Evolutionary conservation across 2,329 filamentous ascomycete species (phyloP).

Genomic region (Calonectria crousiana): DNA sequence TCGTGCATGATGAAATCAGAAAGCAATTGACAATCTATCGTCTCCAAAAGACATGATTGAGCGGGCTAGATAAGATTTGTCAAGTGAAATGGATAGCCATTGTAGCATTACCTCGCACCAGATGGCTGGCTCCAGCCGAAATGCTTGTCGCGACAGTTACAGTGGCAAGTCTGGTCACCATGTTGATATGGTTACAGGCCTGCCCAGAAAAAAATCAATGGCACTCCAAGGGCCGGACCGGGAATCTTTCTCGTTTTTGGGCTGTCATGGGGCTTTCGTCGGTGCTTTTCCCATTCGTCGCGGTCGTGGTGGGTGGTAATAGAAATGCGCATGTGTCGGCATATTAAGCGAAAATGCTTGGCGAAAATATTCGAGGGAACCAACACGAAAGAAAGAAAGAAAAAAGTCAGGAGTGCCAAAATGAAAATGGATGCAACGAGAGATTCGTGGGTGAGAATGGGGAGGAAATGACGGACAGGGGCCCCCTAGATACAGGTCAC

Average conservation of each 20-base stretch:
- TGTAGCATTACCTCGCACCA: not conserved
- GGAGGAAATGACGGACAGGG: not conserved
- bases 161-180: not conserved
- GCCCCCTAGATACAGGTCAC: not conserved
- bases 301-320: not conserved
- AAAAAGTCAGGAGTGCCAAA: not conserved
- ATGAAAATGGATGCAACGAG: not conserved
- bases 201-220: not conserved
- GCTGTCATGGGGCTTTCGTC: not conserved
- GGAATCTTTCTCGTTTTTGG: not conserved
- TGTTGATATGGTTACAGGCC: not conserved
- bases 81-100: not conserved
- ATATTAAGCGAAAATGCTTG: not conserved
- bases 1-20: not conserved
- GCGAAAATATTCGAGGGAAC: not conserved
- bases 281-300: not conserved
- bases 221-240: not conserved
- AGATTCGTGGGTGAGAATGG: not conserved
- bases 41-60: not conserved
- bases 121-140: not conserved
- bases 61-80: no score
- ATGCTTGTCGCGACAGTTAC: not conserved
- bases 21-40: not conserved
- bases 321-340: not conserved
- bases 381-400: not conserved